phyloP scores from a whole-genome alignment of 352 stramenopile genomes.

The Thraustochytrium striatum region DNA sequence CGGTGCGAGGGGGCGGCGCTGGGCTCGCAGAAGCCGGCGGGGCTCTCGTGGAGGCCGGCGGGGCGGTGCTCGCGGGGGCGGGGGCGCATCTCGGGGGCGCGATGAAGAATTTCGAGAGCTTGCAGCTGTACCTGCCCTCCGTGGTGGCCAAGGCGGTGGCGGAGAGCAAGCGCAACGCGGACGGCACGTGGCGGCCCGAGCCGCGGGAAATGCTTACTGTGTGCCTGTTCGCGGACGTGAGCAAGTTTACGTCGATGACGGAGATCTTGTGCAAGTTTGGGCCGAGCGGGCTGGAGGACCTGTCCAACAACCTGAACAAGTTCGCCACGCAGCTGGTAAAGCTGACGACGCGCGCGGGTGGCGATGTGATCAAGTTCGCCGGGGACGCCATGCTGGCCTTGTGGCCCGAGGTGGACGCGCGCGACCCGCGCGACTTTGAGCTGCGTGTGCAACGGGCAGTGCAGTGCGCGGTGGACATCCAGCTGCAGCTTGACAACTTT shows the following conservation, averaged over 20 bases:
- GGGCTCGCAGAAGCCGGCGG: too few species aligned
- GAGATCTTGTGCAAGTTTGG: slow-evolving; percentile 78
- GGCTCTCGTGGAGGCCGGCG: neutral
- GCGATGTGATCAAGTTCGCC: slow-evolving; percentile 83
- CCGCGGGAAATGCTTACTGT: slow-evolving; percentile 57
- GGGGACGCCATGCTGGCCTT: slow-evolving; percentile 91
- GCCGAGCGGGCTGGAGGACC: slow-evolving; percentile 75
- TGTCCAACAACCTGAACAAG: slow-evolving; percentile 85
- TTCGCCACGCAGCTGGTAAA: slow-evolving; percentile 61
- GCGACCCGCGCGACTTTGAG: slow-evolving; percentile 75
- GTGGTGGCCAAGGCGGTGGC: slow-evolving; percentile 21
- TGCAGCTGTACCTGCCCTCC: slow-evolving; percentile 40
- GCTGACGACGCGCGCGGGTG: slow-evolving; percentile 56
- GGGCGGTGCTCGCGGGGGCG: neutral
- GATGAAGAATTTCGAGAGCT: slow-evolving; percentile 28
- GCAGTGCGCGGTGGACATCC: slow-evolving; percentile 81
- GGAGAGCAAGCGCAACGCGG: neutral
- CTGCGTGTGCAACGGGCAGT: slow-evolving; percentile 69
- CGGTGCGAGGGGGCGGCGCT: neutral
- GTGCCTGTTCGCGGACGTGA: slow-evolving; percentile 87
- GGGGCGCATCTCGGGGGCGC: neutral
- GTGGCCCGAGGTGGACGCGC: slow-evolving; percentile 64
- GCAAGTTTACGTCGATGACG: slow-evolving; percentile 84
- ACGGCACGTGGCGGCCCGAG: neutral
- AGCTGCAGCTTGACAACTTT: slow-evolving; percentile 74